Conservation (phyloP, 345 rosid genomes). For the Rhodomyrtus tomentosa region DNA sequence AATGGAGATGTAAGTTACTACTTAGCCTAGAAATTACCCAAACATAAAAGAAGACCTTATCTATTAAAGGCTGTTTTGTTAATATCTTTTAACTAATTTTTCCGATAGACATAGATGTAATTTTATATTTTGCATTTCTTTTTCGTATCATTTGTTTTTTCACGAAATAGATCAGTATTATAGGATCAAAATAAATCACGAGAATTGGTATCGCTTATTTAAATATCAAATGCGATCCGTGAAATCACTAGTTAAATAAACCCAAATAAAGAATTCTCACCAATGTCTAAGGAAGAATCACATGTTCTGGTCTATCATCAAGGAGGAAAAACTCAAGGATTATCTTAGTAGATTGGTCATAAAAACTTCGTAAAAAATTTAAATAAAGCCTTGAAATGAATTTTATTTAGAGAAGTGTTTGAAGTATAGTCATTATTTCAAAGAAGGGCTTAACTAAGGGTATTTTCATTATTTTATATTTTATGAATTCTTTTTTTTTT, state of each 20-base stretch:
- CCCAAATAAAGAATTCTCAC: neutral
- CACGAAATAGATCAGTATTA: neutral
- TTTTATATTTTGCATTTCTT: neutral
- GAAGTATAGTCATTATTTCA: too few relatives aligned
- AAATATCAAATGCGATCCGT: neutral
- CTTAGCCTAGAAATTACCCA: neutral
- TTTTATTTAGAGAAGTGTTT: too few relatives aligned
- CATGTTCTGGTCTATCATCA: too few relatives aligned
- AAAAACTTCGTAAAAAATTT: too few relatives aligned
- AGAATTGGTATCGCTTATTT: fast-evolving
- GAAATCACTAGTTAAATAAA: neutral
- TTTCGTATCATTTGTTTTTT: neutral
- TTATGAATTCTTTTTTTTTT: too few relatives aligned
- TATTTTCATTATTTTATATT: too few relatives aligned
- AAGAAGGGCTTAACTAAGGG: too few relatives aligned
- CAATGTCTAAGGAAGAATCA: neutral
- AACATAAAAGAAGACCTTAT: neutral
- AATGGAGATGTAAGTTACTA: neutral
- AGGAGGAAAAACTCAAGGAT: too few relatives aligned
- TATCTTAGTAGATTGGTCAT: too few relatives aligned
- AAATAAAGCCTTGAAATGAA: too few relatives aligned
- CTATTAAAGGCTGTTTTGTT: neutral
- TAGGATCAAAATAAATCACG: neutral
- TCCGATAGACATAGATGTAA: neutral
- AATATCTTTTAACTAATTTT: neutral